Conservation (phyloP, 495 filamentous ascomycete species). For the Sporormia fimetaria region DNA sequence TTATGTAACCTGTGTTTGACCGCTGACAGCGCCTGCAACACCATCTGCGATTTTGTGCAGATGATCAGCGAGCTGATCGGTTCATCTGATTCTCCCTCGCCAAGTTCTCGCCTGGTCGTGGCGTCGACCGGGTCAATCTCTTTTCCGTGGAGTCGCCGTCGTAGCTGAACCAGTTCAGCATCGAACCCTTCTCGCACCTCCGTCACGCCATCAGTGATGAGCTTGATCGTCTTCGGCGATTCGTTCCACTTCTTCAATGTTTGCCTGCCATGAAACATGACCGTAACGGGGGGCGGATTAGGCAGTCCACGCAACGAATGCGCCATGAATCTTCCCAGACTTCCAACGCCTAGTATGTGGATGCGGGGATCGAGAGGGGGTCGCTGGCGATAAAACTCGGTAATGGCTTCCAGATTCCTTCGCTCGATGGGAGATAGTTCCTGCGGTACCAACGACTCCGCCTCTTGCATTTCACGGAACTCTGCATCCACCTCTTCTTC, state of each 20-base stretch:
- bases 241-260: constrained; percentile 31
- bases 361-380: constrained; percentile 30
- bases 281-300: constrained; percentile 48
- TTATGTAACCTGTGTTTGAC: constrained; percentile 57
- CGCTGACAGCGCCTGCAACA: constrained; percentile 42
- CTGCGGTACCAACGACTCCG: too few species aligned
- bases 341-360: constrained; percentile 49
- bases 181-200: constrained; percentile 40
- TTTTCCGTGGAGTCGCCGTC: constrained; percentile 12
- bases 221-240: constrained; percentile 23
- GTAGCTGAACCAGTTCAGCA: constrained; percentile 36
- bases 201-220: constrained; percentile 31
- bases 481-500: neutral
- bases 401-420: neutral
- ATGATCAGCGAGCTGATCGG: constrained; percentile 70
- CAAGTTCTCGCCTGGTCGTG: neutral
- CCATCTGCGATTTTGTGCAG: constrained; percentile 48
- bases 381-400: constrained; percentile 20
- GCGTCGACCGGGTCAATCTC: constrained; percentile 7
- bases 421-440: neutral
- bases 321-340: constrained; percentile 48
- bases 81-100: constrained; percentile 24
- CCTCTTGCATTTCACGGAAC: neutral
- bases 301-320: constrained; percentile 46
- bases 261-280: constrained; percentile 40